Base-by-base conservation (phyloP, 2,329 filamentous ascomycete species). In the Mycosphaerella sp. region DNA sequence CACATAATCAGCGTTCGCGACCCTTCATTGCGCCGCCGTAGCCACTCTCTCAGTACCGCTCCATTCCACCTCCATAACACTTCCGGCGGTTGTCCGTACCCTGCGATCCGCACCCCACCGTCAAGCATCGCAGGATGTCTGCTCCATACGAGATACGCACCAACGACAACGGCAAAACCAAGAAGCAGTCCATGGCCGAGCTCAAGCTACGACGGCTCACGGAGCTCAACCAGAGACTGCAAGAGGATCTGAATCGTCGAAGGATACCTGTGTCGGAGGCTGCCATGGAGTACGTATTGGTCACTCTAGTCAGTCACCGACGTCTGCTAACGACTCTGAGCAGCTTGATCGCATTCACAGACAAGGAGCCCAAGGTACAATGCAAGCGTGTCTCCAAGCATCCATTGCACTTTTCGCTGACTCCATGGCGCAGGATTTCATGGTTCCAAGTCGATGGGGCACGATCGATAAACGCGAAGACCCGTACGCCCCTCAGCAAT, bases 131-230 rank as follows among this genome's bases (percentile, higher is more conserved):
- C 59, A 73, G 63, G 60, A 83, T 82, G 78, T 76, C 80, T 64
- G 68, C 79, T 58, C 76, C 80, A 53, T 85, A 85, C 72, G 81
- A 84, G 69, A 76, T 83, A 63, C 80, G 81, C 70, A 78, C 78
- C 54, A 81, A 79, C 60, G 80, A 80, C 62, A 80, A 82, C 67
- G 75, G 78, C 62, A 82, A 80, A 79, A 95, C 90, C 77, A 97
- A 94, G 78, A 96, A 96, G 79, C 93, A 97, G 76, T 95, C 89
- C 70, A 97, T 98, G 88, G 91, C 91, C 63, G 93, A 98, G 71
- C 81, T 98, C 60, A 98, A 98, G 80, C 82, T 97, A 66, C 85
- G 93, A 66, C 86, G 93, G 60, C 79, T 98, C 73, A 97, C 90
- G 56, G 93, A 98, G 76, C 82, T 98, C 66, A 98, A 97, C 79